Evolutionary conservation across 1,284 basidiomycete genomes (phyloP), one percentile per base, ranked within the genome.

Genomic region (Omphalotus olearius): DNA sequence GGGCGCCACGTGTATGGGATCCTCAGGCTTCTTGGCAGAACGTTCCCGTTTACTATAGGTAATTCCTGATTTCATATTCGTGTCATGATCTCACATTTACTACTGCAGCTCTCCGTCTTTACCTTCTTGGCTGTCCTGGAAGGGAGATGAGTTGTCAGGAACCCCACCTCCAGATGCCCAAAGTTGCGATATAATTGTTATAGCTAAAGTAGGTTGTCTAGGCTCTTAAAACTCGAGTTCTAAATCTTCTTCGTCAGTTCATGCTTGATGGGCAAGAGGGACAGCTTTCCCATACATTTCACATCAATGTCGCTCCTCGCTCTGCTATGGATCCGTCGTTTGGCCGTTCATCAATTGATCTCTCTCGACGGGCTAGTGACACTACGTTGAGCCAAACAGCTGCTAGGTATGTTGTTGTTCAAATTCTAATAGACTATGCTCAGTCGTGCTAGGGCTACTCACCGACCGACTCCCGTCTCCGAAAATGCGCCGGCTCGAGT

Each of bases 1-100:
- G 95, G 93, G 81, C 87, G 47, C 92, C 97, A 37, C 88, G 91
- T 55, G 88, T 99, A 45, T 98, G 95, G 94, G 95, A 99, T 70
- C 96, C 96, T 6, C 96, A 98, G 69, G 86, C 86, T 26, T 85
- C 88, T 7, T 84, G 89, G 55, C 72, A 84, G 49, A 91, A 86
- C 62, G 72, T 94, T 60, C 82, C 86, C 52, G 90, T 96, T 28
- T 33, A 33, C 30, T 33, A 33, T 13, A 33, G 30, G 30, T 33
- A 3, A 33, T 13, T 33, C 7, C 13, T 9, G 2, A 13, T 33
- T 33, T 33, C n/a, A n/a, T 9, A 13, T 33, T 33, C 13, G 30
- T 33, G 9, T 10, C 13, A 7, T 10, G 30, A 33, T 33, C 30
- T 33, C 13, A 10, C 30, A 33, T 10, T 10, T 33, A 33, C 30